Conservation (phyloP, 768 basidiomycete species). For the Suillus subalutaceus region DNA sequence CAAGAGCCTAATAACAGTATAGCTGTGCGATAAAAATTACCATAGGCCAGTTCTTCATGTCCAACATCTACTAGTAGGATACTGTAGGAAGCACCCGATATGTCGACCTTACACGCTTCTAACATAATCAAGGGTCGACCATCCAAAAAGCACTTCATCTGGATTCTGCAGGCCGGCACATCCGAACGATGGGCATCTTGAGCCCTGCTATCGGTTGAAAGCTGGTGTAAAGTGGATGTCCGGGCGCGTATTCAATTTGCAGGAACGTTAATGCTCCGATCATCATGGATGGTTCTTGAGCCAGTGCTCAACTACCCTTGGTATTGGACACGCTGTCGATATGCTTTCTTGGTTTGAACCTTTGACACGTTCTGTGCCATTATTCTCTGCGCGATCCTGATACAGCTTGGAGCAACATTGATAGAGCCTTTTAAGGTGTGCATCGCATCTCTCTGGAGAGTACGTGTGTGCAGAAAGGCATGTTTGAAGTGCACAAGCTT, state of each 20-base stretch:
- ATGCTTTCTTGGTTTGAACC: conserved; percentile 25
- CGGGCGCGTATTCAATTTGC: neutral
- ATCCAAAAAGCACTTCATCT: neutral
- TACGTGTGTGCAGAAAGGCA: conserved; percentile 71
- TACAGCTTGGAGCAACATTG: conserved; percentile 65
- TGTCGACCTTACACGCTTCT: neutral
- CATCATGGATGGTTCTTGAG: conserved; percentile 49
- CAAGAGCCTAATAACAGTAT: neutral
- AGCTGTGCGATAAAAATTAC: neutral
- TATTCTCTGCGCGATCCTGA: conserved; percentile 20
- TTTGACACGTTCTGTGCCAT: conserved; percentile 30
- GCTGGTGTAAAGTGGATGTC: neutral
- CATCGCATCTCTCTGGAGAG: conserved; percentile 61
- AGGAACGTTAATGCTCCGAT: neutral
- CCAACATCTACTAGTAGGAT: neutral
- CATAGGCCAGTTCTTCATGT: neutral
- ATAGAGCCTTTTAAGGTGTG: conserved; percentile 56
- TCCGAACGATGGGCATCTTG: neutral
- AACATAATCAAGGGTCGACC: neutral
- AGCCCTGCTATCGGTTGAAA: neutral
- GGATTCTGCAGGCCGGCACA: neutral
- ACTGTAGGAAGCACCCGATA: neutral
- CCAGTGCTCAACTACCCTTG: conserved; percentile 58
- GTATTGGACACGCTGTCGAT: conserved; percentile 66
- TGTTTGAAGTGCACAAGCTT: conserved; percentile 65